These are phyloP conservation scores for Rubroboletus pulcherrimus DNA, from an alignment of 768 basidiomycete species.

Conservation along the genomic window DNA sequence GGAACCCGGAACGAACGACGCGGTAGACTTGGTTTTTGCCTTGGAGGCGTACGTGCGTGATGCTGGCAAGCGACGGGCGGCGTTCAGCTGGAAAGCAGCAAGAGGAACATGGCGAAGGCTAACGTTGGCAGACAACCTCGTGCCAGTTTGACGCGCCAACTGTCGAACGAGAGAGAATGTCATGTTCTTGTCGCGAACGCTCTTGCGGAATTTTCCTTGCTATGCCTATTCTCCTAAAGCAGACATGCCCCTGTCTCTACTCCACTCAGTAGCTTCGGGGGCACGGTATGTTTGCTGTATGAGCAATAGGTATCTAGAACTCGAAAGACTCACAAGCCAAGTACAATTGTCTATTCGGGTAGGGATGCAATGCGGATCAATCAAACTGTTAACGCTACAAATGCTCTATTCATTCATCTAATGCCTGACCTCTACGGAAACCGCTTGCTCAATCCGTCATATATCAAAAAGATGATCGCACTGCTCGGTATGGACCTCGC, in stretches of 20 bases:
- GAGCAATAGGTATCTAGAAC: too few relatives aligned
- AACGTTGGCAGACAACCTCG: neutral
- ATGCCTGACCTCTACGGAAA: slow-evolving; percentile 37
- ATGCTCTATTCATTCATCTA: neutral
- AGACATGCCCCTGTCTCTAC: slow-evolving; percentile 1
- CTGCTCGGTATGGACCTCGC: slow-evolving; percentile 83
- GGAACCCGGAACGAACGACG: slow-evolving; percentile 63
- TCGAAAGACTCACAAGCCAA: too few relatives aligned
- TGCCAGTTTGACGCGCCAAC: neutral
- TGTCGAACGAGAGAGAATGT: slow-evolving; percentile 7
- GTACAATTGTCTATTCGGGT: neutral
- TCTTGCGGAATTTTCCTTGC: neutral
- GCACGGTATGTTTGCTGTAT: too few relatives aligned
- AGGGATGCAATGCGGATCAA: neutral
- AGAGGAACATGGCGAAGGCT: neutral
- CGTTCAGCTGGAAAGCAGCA: neutral
- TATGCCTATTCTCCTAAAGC: neutral
- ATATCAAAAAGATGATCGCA: slow-evolving; percentile 90
- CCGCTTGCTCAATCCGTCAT: slow-evolving; percentile 64
- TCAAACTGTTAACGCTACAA: neutral
- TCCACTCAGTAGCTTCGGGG: too few relatives aligned
- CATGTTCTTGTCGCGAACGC: slow-evolving; percentile 1
- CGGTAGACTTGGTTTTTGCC: slow-evolving; percentile 45
- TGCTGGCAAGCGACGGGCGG: neutral
- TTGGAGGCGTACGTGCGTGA: slow-evolving; percentile 29